Base-by-base conservation (phyloP, 1,284 basidiomycete genomes). In the Psilocybe mexicana region DNA sequence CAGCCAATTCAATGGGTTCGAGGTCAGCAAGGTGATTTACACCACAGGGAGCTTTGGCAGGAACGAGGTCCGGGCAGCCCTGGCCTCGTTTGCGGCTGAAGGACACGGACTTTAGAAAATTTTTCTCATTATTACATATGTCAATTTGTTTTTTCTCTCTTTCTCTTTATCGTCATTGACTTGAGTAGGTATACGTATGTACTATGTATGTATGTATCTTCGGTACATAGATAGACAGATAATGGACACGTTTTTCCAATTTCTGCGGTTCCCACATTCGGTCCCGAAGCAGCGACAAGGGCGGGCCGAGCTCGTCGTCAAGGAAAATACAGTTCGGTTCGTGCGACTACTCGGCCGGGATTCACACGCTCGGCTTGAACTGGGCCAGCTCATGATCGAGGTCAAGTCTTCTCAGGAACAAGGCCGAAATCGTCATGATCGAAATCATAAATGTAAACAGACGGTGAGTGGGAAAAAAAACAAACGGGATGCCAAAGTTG, bases 1-100 rank as follows among this genome's bases (percentile, higher is more conserved):
- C 23, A 92, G 88, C 73, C 86, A 86, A 68, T 95, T 94, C 78
- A 95, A 95, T 69, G 94, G 93, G 59, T 92, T 89, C 60, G 83
- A 87, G 66, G 69, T 83, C 43, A 86, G 85, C 73, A 80, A 81
- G 23, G 84, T 88, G 51, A 70, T 85, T 30, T 89, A 89, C 63
- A 89, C 87, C 11, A 75, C 76, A 47, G 83, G 85, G 52, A 77
- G 70, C 26, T 68, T 61, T 12, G 73, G 74, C n/a, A 71, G 55
- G 23, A 63, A 57, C 11, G 73, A 75, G 53, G 72, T 76, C 14
- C 60, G 68, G 44, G 60, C 61, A 44, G 60, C 65, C 11, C 66
- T 74, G 14, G 55, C 60, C 24, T 63, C 58, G 23, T 76, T 74
- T 63, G 72, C 74, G 10, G 65, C 67, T 33, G 65, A 64, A 43